Evolutionary conservation across 768 basidiomycete genomes (phyloP), one percentile per base, ranked within the genome.

Genomic region (Kwoniella shandongensis): DNA sequence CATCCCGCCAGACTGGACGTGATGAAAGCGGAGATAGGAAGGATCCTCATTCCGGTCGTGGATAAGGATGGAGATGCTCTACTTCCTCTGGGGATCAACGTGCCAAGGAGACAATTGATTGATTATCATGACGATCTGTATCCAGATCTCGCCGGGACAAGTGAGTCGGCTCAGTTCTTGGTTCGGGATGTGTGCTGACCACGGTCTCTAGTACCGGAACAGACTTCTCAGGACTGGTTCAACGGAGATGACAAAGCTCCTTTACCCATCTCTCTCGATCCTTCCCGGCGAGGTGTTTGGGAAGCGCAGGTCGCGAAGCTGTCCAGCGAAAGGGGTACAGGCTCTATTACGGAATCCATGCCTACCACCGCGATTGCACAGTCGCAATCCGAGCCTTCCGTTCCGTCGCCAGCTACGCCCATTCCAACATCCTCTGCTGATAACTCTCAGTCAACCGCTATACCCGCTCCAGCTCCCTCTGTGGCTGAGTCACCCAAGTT

Each of bases 51-150:
- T 15, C 60, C 68, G 15, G 58, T 74, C 7, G 59, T 69, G 35
- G 67, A 70, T 41, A 68, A 70, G 41, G 73, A 73, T 49, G 68
- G 68, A 4, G 67, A 72, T 47, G 62, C 68, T 1, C 51, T 79
- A 30, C n/a, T 78, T 0, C 78, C 78, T 2, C 54, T 77, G 0
- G 51, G 70, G 1, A 58, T 77, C 42, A 59, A 54, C 39, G 76
- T 78, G 0, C 78, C 78, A 4, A 59, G 75, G 44, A 53, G 76
- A 52, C 74, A 75, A 45, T 66, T 77, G 44, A 66, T 79, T 39
- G 78, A 79, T 56, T 79, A 72, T 44, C 74, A 77, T 56, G 53
- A 66, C 7, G 77, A 78, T 29, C 54, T 78, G 26, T 78, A 65
- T 46, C 78, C 78, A 1, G 66, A 71, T 40, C 51, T 67, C 11